phyloP scores from a whole-genome alignment of 2,329 filamentous ascomycete genomes.

The Cadophora sp. region DNA sequence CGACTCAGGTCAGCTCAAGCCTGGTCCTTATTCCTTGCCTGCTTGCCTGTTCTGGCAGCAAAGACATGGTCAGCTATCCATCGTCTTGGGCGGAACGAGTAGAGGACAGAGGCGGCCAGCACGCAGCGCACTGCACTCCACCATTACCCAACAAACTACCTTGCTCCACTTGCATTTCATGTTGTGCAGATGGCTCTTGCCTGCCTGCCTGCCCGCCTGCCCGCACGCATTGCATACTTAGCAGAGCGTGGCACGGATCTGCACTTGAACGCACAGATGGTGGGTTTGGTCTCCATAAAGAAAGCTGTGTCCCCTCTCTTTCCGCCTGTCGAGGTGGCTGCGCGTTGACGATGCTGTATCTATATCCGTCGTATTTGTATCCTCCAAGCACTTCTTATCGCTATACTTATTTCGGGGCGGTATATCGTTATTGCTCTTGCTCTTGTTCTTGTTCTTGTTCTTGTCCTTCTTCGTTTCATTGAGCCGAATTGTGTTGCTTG shows the following conservation, averaged over 20 bases:
- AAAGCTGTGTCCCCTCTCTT: slow-evolving; percentile 25
- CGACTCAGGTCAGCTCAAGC: slow-evolving; percentile 14
- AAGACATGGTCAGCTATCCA: slow-evolving; percentile 30
- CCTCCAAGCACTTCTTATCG: slow-evolving; percentile 18
- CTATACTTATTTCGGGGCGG: not conserved
- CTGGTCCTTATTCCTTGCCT: slow-evolving; percentile 32
- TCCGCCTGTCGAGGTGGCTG: not conserved
- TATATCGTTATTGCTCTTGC: slow-evolving; percentile 5
- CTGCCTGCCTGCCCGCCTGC: too few species aligned
- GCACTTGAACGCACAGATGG: not conserved
- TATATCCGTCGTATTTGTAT: slow-evolving; percentile 33
- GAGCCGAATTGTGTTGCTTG: not conserved
- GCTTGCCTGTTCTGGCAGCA: slow-evolving; percentile 28
- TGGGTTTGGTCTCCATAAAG: slow-evolving; percentile 33
- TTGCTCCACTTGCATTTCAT: slow-evolving; percentile 9
- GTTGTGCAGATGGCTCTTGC: slow-evolving; percentile 11
- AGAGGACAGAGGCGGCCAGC: slow-evolving; percentile 2
- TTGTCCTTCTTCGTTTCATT: not conserved
- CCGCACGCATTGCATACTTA: slow-evolving; percentile 8
- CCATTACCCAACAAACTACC: too few species aligned
- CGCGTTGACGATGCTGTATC: slow-evolving; percentile 7
- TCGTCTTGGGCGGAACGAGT: slow-evolving; percentile 9
- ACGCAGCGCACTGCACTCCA: slow-evolving; percentile 8
- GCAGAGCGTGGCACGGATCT: not conserved
- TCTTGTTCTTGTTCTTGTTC: not conserved